Evolutionary conservation across 1,284 basidiomycete species (phyloP).

Genomic region (Ceratobasidium papillatum): DNA sequence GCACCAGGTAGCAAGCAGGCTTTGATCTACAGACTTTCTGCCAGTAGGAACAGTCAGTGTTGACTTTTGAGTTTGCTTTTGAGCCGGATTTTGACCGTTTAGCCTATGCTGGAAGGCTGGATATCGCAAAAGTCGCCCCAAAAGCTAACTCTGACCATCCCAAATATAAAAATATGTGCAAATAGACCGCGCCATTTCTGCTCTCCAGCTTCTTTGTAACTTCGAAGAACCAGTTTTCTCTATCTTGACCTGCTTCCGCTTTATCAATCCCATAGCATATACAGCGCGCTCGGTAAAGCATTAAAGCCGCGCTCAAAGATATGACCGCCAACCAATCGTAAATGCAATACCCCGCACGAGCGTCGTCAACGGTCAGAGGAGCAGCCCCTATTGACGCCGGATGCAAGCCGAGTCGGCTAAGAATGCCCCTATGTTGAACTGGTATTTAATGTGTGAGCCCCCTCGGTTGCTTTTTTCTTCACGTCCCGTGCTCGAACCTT

Average conservation of each 20-base stretch:
- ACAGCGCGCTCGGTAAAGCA: constrained; percentile 5
- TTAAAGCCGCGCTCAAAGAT: constrained; percentile 3
- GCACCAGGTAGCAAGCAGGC: too few species aligned
- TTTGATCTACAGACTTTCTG: too few species aligned
- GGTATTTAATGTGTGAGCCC: constrained; percentile 8
- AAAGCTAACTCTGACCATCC: too few species aligned
- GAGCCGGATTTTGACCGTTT: too few species aligned
- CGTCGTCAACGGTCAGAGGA: not conserved
- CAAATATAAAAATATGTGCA: too few species aligned
- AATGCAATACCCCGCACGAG: constrained; percentile 2
- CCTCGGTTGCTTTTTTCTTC: not conserved
- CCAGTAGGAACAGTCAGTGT: too few species aligned
- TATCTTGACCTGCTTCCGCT: constrained; percentile 1
- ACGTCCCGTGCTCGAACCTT: not conserved
- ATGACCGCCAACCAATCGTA: constrained; percentile 3
- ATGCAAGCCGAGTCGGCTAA: not conserved
- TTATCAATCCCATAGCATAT: constrained; percentile 37
- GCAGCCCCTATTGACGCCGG: constrained; percentile 10
- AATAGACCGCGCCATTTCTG: constrained; percentile 36
- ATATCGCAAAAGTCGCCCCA: too few species aligned
- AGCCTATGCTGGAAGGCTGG: too few species aligned
- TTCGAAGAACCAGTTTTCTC: not conserved
- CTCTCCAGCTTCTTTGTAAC: not conserved
- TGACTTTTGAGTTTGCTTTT: too few species aligned
- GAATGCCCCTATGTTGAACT: constrained; percentile 6